phyloP scores from a whole-genome alignment of 2,329 filamentous ascomycete species.

The Colletotrichum siamense region DNA sequence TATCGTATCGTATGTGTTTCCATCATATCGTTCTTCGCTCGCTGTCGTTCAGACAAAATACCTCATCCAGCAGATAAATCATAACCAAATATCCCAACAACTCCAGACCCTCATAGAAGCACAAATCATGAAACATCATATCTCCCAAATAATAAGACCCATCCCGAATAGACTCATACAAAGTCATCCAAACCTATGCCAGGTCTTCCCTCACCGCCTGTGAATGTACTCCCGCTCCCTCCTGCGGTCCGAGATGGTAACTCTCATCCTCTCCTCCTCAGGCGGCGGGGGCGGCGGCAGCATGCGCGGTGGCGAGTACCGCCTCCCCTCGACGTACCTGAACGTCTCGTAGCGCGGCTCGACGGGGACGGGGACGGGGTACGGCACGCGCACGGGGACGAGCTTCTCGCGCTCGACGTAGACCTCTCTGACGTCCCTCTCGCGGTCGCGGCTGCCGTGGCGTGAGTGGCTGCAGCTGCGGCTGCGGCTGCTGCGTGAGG shows the following conservation, averaged over 20 bases:
- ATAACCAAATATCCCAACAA: background rate
- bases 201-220: background rate
- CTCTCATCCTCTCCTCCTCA: constrained; percentile 35
- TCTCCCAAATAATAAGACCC: background rate
- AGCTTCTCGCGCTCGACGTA: constrained; percentile 58
- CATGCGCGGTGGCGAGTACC: constrained; percentile 36
- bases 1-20: background rate
- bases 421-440: constrained; percentile 39
- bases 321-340: constrained; percentile 57
- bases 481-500: constrained; percentile 30
- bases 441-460: constrained; percentile 23
- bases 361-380: constrained; percentile 40
- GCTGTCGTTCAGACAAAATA: background rate
- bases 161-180: background rate
- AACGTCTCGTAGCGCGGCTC: constrained; percentile 52
- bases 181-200: background rate
- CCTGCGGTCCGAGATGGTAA: constrained; percentile 38
- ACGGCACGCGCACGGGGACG: constrained; percentile 46
- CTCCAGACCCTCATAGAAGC: background rate
- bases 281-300: constrained; percentile 31
- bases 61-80: background rate
- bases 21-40: background rate
- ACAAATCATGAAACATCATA: background rate
- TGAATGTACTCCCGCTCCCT: constrained; percentile 34
- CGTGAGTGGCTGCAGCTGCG: constrained; percentile 29